Percentiles rank a stretch among this genome's conserved stretches.
These are phyloP conservation scores for Voacanga thouarsii DNA, from an alignment of 257 asterid genomes.

Conservation along the genomic window DNA sequence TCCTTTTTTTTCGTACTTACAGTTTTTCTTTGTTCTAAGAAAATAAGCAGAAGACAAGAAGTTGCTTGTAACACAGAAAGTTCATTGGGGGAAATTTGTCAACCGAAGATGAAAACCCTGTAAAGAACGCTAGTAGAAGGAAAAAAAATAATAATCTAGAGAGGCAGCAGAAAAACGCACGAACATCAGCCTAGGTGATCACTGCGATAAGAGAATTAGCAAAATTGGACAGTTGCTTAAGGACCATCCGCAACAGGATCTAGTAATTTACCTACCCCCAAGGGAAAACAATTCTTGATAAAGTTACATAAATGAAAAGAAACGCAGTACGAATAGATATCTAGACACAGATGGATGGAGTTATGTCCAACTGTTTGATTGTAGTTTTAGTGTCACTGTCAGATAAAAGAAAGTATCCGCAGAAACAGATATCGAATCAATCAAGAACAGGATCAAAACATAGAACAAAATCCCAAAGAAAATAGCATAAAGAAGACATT, in stretches of 20 bases:
- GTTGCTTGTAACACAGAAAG: background rate
- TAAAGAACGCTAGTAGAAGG: background rate
- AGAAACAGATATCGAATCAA: background rate
- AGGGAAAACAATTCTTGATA: background rate
- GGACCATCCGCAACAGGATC: background rate
- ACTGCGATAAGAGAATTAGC: background rate
- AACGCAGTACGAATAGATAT: background rate
- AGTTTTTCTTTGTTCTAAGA: background rate
- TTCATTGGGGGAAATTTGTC: background rate
- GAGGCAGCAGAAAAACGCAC: background rate
- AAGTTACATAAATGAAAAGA: background rate
- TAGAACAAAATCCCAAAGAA: background rate
- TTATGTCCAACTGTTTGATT: background rate
- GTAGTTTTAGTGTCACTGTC: background rate
- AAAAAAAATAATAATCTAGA: background rate
- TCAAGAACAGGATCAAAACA: background rate
- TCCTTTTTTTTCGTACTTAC: background rate
- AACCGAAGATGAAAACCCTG: background rate
- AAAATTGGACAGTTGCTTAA: background rate
- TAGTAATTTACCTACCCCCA: background rate
- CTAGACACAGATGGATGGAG: background rate
- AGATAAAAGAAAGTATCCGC: background rate
- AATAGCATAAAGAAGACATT: background rate
- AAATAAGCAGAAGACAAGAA: background rate
- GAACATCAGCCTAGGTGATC: background rate